Conservation (phyloP, 2,329 filamentous ascomycete genomes). For the Phialophora chinensis region DNA sequence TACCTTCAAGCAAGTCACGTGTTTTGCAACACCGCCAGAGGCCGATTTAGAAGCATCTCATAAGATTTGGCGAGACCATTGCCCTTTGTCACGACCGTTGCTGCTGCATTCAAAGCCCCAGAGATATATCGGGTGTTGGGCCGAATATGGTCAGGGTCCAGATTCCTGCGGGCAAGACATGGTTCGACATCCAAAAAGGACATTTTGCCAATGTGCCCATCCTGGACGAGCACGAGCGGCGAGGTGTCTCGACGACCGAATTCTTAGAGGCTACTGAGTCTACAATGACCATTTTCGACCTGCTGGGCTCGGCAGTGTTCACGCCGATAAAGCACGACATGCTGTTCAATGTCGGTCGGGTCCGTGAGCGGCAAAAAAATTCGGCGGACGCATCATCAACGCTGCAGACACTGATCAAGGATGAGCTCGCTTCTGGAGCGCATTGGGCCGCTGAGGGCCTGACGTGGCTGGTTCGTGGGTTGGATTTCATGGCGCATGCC, state of each 20-base stretch:
- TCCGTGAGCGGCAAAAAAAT: constrained; percentile 79
- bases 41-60: too few relatives aligned
- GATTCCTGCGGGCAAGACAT: constrained; percentile 71
- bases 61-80: too few relatives aligned
- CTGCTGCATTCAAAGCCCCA: too few relatives aligned
- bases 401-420: constrained; percentile 81
- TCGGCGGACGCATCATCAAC: constrained; percentile 52
- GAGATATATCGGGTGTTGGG: too few relatives aligned
- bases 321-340: constrained; percentile 90
- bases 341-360: constrained; percentile 93
- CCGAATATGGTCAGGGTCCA: neutral
- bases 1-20: too few relatives aligned
- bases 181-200: constrained; percentile 82
- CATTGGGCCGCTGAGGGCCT: constrained; percentile 87
- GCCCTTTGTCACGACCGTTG: too few relatives aligned
- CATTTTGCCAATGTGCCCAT: constrained; percentile 85
- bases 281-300: constrained; percentile 80
- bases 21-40: too few relatives aligned
- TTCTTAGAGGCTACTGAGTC: constrained; percentile 93
- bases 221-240: constrained; percentile 65
- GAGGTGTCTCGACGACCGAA: constrained; percentile 76
- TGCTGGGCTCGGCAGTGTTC: constrained; percentile 75
- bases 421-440: constrained; percentile 89
- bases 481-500: constrained; percentile 90
- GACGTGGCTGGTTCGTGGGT: constrained; percentile 88